Evolutionary conservation across 2,329 filamentous ascomycete genomes (phyloP).

Genomic region (Arthrinium puccinioides): DNA sequence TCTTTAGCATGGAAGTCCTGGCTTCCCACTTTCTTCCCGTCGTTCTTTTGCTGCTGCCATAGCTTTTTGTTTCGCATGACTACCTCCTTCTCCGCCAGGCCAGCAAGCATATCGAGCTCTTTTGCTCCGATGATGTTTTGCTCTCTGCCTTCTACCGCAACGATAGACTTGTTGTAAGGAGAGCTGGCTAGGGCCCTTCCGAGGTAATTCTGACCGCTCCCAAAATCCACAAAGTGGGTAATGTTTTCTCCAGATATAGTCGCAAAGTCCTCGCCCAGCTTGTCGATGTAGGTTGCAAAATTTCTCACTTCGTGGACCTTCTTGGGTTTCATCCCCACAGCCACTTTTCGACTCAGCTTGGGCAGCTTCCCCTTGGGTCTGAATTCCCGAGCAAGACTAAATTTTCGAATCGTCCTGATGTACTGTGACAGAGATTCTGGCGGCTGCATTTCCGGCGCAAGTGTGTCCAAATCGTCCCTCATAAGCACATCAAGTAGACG

Average conservation of each 20-base stretch:
- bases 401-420: constrained; percentile 60
- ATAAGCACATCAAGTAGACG: constrained; percentile 74
- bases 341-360: constrained; percentile 61
- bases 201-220: constrained; percentile 93
- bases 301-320: constrained; percentile 90
- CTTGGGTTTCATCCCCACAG: constrained; percentile 91
- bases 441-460: constrained; percentile 25
- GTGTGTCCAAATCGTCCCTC: constrained; percentile 58
- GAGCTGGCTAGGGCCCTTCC: constrained; percentile 77
- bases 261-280: constrained; percentile 50
- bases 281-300: constrained; percentile 78
- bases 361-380: constrained; percentile 37
- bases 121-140: constrained; percentile 82
- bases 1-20: constrained; percentile 27
- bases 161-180: constrained; percentile 79
- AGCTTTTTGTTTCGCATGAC: constrained; percentile 80
- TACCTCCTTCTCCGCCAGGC: constrained; percentile 64
- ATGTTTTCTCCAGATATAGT: constrained; percentile 51
- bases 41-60: constrained; percentile 40
- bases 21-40: constrained; percentile 35
- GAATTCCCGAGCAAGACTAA: constrained; percentile 61
- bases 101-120: constrained; percentile 76
- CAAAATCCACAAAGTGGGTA: constrained; percentile 90
- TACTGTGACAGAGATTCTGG: constrained; percentile 62
- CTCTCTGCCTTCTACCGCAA: constrained; percentile 83